A percentile compares a stretch with the other conserved stretches of the same genome.
Conservation (phyloP, 2,329 filamentous ascomycete genomes). For the Fusarium sp. region DNA sequence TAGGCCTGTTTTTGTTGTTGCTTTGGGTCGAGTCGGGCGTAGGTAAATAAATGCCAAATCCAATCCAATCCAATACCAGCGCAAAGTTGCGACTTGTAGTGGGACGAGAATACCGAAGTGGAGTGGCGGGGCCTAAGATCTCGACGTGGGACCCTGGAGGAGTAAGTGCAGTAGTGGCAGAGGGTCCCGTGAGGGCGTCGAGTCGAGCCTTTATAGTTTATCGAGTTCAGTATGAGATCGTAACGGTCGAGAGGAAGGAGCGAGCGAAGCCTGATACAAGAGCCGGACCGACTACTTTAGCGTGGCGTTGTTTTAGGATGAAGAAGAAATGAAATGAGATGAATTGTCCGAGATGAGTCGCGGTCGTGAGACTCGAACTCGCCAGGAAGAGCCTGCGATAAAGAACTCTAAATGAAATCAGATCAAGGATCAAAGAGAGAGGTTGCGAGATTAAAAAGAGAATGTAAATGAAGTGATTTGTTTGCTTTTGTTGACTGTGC, state of each 20-base stretch:
- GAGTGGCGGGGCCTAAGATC: slow-evolving; percentile 32
- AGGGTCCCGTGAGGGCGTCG: slow-evolving; percentile 9
- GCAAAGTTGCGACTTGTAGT: slow-evolving; percentile 38
- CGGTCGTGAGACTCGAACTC: background rate
- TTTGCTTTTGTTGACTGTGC: slow-evolving; percentile 3
- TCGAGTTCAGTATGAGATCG: slow-evolving; percentile 13
- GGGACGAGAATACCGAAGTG: slow-evolving; percentile 37
- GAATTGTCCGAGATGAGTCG: slow-evolving; percentile 2
- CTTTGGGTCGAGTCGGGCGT: slow-evolving; percentile 7
- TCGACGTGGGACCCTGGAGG: slow-evolving; percentile 36
- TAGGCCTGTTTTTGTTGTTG: slow-evolving; percentile 30
- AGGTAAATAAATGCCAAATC: background rate
- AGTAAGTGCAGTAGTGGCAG: slow-evolving; percentile 1
- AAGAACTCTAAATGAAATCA: background rate
- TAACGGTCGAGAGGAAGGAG: slow-evolving; percentile 23
- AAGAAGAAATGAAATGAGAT: background rate
- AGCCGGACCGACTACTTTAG: slow-evolving; percentile 35
- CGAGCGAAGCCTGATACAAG: background rate
- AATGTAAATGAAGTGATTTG: background rate
- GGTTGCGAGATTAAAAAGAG: slow-evolving; percentile 21
- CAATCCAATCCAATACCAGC: slow-evolving; percentile 21
- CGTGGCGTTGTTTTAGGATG: slow-evolving; percentile 3
- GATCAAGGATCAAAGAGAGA: background rate
- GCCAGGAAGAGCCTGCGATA: background rate
- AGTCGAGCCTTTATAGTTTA: slow-evolving; percentile 5